Conservation (phyloP, 169 alveolate genomes). For the Eimeria tenella region DNA sequence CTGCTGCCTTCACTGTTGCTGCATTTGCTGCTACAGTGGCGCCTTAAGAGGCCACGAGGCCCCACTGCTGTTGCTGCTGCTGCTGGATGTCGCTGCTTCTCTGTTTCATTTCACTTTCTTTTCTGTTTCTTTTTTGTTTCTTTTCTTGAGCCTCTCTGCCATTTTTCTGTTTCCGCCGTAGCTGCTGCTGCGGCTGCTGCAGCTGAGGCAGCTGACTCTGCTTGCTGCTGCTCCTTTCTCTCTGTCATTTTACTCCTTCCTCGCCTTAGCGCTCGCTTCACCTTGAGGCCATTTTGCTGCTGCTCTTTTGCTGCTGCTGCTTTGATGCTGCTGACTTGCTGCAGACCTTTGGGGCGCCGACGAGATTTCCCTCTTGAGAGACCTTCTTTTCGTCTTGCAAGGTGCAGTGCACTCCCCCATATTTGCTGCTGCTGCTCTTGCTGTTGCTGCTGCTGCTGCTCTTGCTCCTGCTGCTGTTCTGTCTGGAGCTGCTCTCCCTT, state of each 20-base stretch:
- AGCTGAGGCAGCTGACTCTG: background rate
- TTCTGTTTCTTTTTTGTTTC: background rate
- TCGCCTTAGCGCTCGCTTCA: background rate
- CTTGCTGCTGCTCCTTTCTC: background rate
- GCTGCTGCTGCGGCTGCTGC: background rate
- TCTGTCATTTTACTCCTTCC: background rate
- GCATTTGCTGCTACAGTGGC: background rate
- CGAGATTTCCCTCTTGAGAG: background rate
- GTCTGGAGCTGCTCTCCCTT: no score
- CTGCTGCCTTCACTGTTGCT: background rate
- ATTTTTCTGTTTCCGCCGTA: background rate
- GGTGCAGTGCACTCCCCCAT: background rate
- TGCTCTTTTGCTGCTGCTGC: background rate
- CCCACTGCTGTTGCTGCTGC: background rate
- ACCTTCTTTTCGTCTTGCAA: conserved; percentile 56
- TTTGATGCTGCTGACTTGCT: background rate
- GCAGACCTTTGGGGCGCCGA: conserved; percentile 2
- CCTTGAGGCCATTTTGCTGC: background rate
- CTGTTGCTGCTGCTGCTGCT: no score
- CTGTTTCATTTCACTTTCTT: background rate
- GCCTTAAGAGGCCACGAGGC: background rate
- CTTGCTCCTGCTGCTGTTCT: no score
- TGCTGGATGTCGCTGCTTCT: background rate
- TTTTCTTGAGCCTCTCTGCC: background rate
- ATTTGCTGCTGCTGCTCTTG: no score